These are phyloP conservation scores for Plasmodium gonderi DNA, from an alignment of 169 alveolate species.

Conservation along the genomic window DNA sequence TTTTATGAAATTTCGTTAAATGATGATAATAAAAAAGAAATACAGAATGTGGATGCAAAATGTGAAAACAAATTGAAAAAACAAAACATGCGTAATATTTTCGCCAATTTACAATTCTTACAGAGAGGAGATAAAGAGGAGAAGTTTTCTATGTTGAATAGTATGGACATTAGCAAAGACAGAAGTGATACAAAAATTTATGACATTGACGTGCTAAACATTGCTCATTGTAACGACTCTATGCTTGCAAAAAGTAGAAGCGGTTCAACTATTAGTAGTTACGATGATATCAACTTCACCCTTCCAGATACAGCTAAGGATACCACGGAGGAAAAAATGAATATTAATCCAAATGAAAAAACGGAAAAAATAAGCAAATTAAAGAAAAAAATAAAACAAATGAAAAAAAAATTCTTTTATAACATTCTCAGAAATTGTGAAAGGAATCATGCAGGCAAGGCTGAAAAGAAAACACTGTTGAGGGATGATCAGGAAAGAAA, in stretches of 20 bases:
- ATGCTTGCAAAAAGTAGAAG: not conserved
- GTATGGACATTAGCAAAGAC: not conserved
- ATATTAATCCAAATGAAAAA: not conserved
- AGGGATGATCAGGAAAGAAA: not conserved
- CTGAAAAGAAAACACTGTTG: not conserved
- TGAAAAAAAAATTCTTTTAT: slow-evolving; percentile 12
- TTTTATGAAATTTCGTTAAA: not conserved
- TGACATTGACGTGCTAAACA: too few relatives aligned
- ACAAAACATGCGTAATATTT: not conserved
- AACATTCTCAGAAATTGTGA: slow-evolving; percentile 14
- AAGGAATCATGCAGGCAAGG: not conserved
- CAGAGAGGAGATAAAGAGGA: not conserved
- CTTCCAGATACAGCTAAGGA: not conserved
- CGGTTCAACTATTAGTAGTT: not conserved
- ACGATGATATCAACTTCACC: not conserved
- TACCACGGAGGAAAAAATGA: not conserved
- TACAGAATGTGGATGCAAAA: not conserved
- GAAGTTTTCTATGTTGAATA: not conserved
- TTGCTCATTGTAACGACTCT: too few relatives aligned
- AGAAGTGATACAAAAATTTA: not conserved
- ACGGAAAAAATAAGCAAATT: not conserved
- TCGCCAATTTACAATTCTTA: too few relatives aligned
- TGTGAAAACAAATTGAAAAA: not conserved
- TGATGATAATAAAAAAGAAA: not conserved
- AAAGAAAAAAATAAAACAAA: slow-evolving; percentile 20